Base-by-base conservation (phyloP, 306 rosid species). In the Psophocarpus tetragonolobus region DNA sequence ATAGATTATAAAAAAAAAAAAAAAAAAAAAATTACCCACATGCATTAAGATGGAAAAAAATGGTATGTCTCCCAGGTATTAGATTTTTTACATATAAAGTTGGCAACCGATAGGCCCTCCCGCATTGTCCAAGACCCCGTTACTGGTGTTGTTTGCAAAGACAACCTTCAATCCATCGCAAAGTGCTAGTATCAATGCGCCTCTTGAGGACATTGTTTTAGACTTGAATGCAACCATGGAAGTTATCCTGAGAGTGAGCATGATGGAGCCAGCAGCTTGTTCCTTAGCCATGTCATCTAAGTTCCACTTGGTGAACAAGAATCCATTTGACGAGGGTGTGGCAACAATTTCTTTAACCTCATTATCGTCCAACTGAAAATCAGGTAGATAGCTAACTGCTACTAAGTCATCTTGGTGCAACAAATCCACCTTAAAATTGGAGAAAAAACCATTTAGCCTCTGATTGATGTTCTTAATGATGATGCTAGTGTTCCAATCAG, bases 91-190 rank as follows among this genome's bases (percentile, higher is more conserved):
- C 33, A 75, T 2, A n/a, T 7, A 75, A 68, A 75, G 13, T 18
- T 3, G 5, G 15, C 56, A 77, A n/a, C 2, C 6, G 20, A 56
- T 3, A 30, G 72, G 56, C 2, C 35, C 11, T 36, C 69, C 76
- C 5, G 9, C 36, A 47, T 44, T 20, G 3, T 48, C 44, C 57
- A 78, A 12, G 0, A 57, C 1, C 5, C 79, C 91, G 0, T 3
- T 20, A 1, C 0, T 12, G 2, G 82, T 35, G n/a, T 35, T 24
- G 15, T 76, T 80, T 26, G 38, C 32, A 45, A 88, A 87, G n/a
- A 15, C 54, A 65, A 93, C 69, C 75, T 81, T 87, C 81, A 91
- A 64, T 20, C 74, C 76, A 2, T 38, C 44, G 47, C 96, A 93
- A 41, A 58, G 3, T 5, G 86, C 86, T 8, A 64, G 11, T 7